Percentiles rank a stretch among this genome's conserved stretches.
phyloP scores from a whole-genome alignment of 768 basidiomycete species.

The Phlebiopsis flavidoalba region DNA sequence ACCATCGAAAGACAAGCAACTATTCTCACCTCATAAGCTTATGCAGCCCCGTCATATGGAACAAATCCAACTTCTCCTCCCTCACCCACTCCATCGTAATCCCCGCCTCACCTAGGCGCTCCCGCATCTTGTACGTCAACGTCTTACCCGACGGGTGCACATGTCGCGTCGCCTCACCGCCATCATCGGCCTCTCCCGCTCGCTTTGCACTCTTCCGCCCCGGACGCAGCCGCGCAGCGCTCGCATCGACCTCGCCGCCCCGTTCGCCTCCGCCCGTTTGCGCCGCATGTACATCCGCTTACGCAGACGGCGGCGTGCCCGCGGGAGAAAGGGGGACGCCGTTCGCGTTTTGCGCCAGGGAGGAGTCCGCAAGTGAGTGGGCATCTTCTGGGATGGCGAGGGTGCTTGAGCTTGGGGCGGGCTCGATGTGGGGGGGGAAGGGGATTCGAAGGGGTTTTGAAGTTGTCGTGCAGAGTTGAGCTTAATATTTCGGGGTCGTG shows the following conservation, averaged over 20 bases:
- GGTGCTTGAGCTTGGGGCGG: neutral
- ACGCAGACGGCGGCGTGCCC: slow-evolving; percentile 47
- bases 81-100: slow-evolving; percentile 41
- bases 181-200: slow-evolving; percentile 13
- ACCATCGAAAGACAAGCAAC: neutral
- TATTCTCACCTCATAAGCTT: slow-evolving; percentile 38
- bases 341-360: slow-evolving; percentile 13
- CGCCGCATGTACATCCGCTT: slow-evolving; percentile 73
- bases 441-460: slow-evolving; percentile 7
- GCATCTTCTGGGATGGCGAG: neutral
- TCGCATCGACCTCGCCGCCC: slow-evolving; percentile 26
- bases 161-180: slow-evolving; percentile 13
- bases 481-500: neutral
- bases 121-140: slow-evolving; percentile 39
- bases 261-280: slow-evolving; percentile 50
- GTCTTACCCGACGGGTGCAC: slow-evolving; percentile 33
- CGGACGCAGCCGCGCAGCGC: slow-evolving; percentile 32
- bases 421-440: neutral
- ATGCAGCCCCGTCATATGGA: slow-evolving; percentile 36
- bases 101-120: slow-evolving; percentile 36
- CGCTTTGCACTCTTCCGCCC: slow-evolving; percentile 27
- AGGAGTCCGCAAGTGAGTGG: slow-evolving; percentile 3
- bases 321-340: slow-evolving; percentile 35
- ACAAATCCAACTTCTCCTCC: slow-evolving; percentile 41
- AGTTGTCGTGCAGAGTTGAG: neutral